Percentiles rank a stretch among this genome's conserved stretches.
phyloP scores from a whole-genome alignment of 148 eudicot genomes.

The Amaranthus palmeri region DNA sequence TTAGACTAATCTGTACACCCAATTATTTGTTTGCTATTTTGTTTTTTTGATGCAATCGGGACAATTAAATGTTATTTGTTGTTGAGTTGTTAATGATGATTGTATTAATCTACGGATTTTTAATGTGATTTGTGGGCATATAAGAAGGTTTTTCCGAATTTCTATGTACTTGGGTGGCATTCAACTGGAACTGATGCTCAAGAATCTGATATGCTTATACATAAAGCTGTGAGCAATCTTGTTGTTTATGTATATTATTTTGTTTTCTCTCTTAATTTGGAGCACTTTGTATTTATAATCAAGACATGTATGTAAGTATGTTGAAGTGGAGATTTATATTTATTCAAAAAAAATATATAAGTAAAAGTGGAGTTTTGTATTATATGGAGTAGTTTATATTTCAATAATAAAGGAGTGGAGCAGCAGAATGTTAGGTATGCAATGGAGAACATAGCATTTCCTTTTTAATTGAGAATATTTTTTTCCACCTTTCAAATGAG shows the following conservation, averaged over 20 bases:
- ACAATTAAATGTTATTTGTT: background rate
- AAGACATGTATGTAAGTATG: background rate
- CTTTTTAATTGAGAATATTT: no score
- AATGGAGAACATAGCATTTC: background rate
- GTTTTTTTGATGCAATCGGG: no score
- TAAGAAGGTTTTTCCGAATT: constrained; percentile 89
- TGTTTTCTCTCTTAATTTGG: background rate
- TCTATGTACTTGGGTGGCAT: constrained; percentile 90
- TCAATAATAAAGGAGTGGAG: no score
- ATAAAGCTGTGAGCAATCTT: constrained; percentile 66
- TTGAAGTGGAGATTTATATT: no score
- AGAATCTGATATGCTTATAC: constrained; percentile 86
- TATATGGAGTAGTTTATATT: no score
- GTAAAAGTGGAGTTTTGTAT: no score
- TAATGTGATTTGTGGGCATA: constrained; percentile 36
- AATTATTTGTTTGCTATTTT: no score
- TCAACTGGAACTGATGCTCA: constrained; percentile 87
- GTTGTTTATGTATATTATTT: background rate
- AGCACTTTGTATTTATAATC: background rate
- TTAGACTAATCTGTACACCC: no score
- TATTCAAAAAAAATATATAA: no score
- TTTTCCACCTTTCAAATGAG: background rate
- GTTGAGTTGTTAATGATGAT: background rate
- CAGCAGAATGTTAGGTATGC: no score
- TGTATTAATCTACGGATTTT: background rate